These are phyloP conservation scores for Coemansia sp. DNA, from an alignment of 192 early-diverging fungal genomes.

Conservation along the genomic window DNA sequence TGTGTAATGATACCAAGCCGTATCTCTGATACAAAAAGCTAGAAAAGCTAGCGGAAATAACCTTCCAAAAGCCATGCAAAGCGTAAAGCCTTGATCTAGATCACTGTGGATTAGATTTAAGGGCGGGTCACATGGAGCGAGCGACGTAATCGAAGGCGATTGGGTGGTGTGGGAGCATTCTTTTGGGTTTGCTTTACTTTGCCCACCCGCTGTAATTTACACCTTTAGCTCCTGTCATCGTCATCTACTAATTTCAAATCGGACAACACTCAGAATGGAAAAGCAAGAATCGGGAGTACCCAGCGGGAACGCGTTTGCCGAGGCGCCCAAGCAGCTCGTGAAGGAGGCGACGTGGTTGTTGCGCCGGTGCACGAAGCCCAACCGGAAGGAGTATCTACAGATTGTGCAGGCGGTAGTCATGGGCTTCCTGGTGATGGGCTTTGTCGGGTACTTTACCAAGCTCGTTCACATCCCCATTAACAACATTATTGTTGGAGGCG, in stretches of 20 bases:
- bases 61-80: no score
- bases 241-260: not conserved
- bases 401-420: conserved; percentile 92
- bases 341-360: conserved; percentile 92
- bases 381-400: conserved; percentile 91
- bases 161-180: not conserved
- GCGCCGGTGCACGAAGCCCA: conserved; percentile 97
- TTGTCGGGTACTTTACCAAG: conserved; percentile 98
- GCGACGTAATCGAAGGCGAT: not conserved
- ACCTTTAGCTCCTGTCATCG: not conserved
- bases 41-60: no score
- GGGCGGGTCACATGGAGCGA: no score
- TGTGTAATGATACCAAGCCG: no score
- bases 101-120: no score
- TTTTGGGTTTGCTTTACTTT: not conserved
- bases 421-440: conserved; percentile 95
- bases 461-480: conserved; percentile 99
- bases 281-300: conserved; percentile 22
- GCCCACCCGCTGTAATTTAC: not conserved
- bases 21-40: no score
- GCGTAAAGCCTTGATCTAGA: no score
- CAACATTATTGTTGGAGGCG: conserved; percentile 91
- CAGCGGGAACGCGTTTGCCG: conserved; percentile 60
- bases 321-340: conserved; percentile 85
- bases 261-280: conserved; percentile 15